Evolutionary conservation across 495 filamentous ascomycete genomes (phyloP).

Genomic region (Aspergillus kassunensis): DNA sequence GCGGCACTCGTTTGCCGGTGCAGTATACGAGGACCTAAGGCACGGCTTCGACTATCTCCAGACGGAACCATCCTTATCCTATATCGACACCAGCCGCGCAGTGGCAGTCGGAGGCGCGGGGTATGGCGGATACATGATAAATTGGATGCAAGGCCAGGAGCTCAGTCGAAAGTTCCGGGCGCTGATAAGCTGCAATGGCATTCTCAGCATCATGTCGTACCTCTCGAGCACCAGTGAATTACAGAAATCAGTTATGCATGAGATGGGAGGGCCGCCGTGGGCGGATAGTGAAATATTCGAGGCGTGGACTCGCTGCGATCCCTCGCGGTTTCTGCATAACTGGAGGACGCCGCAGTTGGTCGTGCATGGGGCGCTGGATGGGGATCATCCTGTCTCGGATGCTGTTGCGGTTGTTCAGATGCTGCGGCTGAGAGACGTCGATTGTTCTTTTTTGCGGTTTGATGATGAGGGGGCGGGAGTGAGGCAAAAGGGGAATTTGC

Average conservation of each 20-base stretch:
- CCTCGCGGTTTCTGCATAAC: background rate
- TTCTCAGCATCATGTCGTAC: conserved; percentile 3
- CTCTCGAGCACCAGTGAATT: background rate
- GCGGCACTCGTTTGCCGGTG: background rate
- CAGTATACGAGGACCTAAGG: background rate
- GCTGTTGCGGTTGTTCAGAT: background rate
- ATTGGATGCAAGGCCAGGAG: background rate
- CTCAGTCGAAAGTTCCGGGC: background rate
- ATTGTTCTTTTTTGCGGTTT: background rate
- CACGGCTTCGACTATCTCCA: background rate
- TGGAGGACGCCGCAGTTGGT: background rate
- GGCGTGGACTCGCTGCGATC: background rate
- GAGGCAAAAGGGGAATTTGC: background rate
- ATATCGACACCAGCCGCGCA: background rate
- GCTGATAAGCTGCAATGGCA: background rate
- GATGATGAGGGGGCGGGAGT: background rate
- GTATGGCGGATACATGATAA: conserved; percentile 2
- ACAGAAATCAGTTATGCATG: background rate
- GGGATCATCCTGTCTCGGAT: background rate
- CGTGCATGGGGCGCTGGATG: background rate
- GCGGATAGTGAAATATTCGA: background rate
- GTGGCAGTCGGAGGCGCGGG: background rate
- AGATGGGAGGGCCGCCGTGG: conserved; percentile 2
- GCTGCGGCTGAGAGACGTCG: background rate
- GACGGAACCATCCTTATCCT: background rate